Conservation (phyloP, 306 rosid genomes). For the Cucurbita ficifolia region DNA sequence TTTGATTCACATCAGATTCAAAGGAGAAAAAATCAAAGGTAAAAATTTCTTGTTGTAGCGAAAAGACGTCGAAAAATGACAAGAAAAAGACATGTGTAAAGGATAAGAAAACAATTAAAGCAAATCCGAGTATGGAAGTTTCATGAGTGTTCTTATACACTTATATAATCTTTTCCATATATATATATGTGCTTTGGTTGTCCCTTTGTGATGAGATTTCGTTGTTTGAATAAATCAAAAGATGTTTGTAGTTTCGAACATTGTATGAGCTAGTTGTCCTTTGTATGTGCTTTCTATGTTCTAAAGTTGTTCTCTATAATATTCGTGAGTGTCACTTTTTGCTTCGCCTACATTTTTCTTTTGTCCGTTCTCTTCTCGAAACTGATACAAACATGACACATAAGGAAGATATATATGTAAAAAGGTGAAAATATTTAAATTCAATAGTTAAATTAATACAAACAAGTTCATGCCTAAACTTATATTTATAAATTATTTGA, state of each 20-base stretch:
- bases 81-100: slow-evolving; percentile 17
- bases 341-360: neutral
- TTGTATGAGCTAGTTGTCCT: neutral
- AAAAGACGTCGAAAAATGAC: slow-evolving; percentile 24
- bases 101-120: slow-evolving; percentile 8
- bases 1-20: too few species aligned
- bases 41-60: slow-evolving; percentile 35
- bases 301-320: too few species aligned
- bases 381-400: too few species aligned
- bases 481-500: too few species aligned
- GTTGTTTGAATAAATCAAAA: neutral
- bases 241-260: neutral
- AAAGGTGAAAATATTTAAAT: too few species aligned
- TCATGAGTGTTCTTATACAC: neutral
- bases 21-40: too few species aligned
- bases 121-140: neutral
- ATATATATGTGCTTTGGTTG: neutral
- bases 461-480: too few species aligned
- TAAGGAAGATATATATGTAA: too few species aligned
- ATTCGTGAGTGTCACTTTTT: neutral
- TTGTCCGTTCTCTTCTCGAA: too few species aligned
- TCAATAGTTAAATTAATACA: too few species aligned
- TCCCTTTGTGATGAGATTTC: neutral
- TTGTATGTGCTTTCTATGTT: neutral
- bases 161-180: too few species aligned